phyloP scores from a whole-genome alignment of 2,329 filamentous ascomycete genomes.

The Corynespora cassiicola region DNA sequence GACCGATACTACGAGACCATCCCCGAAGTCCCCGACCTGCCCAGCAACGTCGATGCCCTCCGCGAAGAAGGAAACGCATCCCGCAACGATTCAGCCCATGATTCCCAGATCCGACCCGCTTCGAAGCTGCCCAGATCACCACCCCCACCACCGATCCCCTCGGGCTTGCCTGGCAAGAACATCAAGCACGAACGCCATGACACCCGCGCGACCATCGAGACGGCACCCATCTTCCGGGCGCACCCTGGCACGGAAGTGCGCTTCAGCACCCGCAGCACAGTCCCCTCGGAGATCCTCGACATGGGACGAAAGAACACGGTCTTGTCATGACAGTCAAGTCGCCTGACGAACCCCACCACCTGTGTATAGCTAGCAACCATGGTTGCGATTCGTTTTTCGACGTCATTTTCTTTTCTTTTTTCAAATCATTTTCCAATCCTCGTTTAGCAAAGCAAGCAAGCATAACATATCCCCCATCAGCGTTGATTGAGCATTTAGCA shows the following conservation, averaged over 20 bases:
- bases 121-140: constrained; percentile 7
- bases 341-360: no score
- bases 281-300: constrained; percentile 48
- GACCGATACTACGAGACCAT: constrained; percentile 24
- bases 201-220: constrained; percentile 37
- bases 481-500: no score
- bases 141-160: constrained; percentile 10
- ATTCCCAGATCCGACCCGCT: constrained; percentile 7
- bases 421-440: no score
- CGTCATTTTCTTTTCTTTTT: no score
- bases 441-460: no score
- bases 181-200: constrained; percentile 43
- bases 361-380: no score
- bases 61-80: constrained; percentile 3
- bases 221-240: constrained; percentile 48
- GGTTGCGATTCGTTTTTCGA: no score
- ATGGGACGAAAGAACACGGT: constrained; percentile 20
- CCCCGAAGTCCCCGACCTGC: constrained; percentile 38
- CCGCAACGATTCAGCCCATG: constrained; percentile 3
- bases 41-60: constrained; percentile 21
- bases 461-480: no score
- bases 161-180: constrained; percentile 37
- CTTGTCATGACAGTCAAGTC: constrained; percentile 26
- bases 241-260: constrained; percentile 49
- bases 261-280: constrained; percentile 44